Base-by-base conservation (phyloP, 202 grass and related monocot genomes). In the Alloteropsis angusta region DNA sequence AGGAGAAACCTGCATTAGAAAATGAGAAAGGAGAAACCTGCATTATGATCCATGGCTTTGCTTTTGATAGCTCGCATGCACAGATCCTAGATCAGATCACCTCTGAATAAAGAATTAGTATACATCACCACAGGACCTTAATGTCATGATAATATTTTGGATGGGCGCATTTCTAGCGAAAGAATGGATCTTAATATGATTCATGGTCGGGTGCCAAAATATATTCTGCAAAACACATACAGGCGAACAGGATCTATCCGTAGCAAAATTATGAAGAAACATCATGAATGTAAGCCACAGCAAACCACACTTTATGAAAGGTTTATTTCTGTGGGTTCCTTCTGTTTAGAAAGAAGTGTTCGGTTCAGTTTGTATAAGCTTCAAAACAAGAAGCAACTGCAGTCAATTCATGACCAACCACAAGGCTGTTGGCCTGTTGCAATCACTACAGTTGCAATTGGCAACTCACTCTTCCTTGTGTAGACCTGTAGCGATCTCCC, bases 31-130 rank as follows among this genome's bases (percentile, higher is more conserved):
- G 26, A 60, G 13, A 57, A 55, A 13, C 5, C n/a, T n/a, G n/a
- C 17, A 23, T 50, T 32, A 65, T 12, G 55, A 64, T 53, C 14
- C 9, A 41, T 62, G 14, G 43, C 23, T 66, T 72, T 60, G 22
- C 5, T 63, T 82, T 23, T 50, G 58, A 12, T 36, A 6, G 58
- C 42, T 72, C 79, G 56, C 28, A 65, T 77, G 84, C 63, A 64
- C 16, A 19, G 19, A 77, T 65, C 56, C 47, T n/a, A 71, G n/a
- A 86, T 71, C 65, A 77, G 11, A 77, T 55, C 25, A 71, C 8
- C 16, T 34, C 30, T 1, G 12, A 44, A 65, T 41, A 72, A 15
- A 59, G 4, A 56, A 60, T 71, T 32, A 5, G 1, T 21, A n/a
- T 8, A 26, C 78, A 81, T 28, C 43, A 4, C 9, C 55, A 8